Evolutionary conservation across 2,329 filamentous ascomycete species (phyloP).

Genomic region (Aspergillus neoniger): DNA sequence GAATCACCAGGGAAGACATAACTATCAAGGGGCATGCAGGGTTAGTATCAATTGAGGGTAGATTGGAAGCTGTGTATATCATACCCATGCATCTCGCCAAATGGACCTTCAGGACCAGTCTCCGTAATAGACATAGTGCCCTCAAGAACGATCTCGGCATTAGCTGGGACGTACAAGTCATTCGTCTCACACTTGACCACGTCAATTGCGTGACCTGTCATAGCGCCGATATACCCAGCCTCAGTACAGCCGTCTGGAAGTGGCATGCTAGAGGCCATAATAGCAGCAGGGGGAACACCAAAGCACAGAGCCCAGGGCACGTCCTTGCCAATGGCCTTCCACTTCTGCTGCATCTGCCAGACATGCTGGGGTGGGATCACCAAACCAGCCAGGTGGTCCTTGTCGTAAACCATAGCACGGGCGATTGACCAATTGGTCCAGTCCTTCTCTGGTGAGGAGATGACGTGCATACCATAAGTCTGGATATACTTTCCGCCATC

Average conservation of each 20-base stretch:
- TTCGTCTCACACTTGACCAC: constrained; percentile 26
- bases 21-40: too few relatives aligned
- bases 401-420: constrained; percentile 49
- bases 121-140: constrained; percentile 4
- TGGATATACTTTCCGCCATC: constrained; percentile 56
- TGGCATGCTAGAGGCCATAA: constrained; percentile 53
- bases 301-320: constrained; percentile 52
- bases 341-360: constrained; percentile 44
- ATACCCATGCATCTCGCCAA: too few relatives aligned
- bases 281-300: constrained; percentile 53
- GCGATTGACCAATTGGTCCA: constrained; percentile 50
- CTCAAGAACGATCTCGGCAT: constrained; percentile 26
- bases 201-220: background rate
- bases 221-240: too few relatives aligned
- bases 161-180: constrained; percentile 21
- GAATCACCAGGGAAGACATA: too few relatives aligned
- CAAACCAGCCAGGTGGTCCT: too few relatives aligned
- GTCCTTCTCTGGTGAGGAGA: constrained; percentile 33
- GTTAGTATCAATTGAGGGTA: too few relatives aligned
- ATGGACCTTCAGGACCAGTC: too few relatives aligned
- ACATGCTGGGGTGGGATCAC: too few relatives aligned
- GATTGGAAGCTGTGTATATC: too few relatives aligned
- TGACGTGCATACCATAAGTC: constrained; percentile 53
- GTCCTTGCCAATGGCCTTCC: constrained; percentile 49
- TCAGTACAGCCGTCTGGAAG: too few relatives aligned